Evolutionary conservation across 2,329 filamentous ascomycete genomes (phyloP), one percentile per base, ranked within the genome.

Genomic region (Penicillium oxalicum): DNA sequence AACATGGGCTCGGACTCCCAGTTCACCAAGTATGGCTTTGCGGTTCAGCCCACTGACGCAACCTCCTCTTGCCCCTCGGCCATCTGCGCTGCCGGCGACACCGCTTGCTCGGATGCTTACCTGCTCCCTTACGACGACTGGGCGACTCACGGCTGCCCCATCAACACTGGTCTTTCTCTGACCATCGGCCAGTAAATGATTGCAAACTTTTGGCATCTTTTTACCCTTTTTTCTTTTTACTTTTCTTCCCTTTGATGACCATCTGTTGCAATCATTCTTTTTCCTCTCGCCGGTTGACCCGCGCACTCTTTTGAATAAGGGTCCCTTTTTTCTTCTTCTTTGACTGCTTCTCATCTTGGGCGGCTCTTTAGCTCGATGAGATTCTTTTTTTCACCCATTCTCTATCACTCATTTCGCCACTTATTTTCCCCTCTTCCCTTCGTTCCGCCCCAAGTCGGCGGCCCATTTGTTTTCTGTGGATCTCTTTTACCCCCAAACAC

Each of bases 121-220:
- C 62, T 70, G 57, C 47, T 65, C 52, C 68, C 68, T 12, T 58
- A 61, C 27, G 70, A 72, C 57, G 61, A 72, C 61, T 60, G 66
- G 35, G 70, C 70, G 35, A 73, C 70, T 40, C 67, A 71, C 52
- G 66, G 67, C 47, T 73, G 70, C 60, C 61, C 65, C 39, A 61
- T 65, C 48, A 40, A 61, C 50, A 62, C 67, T 43, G 56, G 59
- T 45, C 63, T 73, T 46, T 52, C 54, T 24, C 48, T 73, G 44
- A 60, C 53, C 46, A 59, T 73, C 44, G 70, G 69, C 45, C 51
- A 56, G 55, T 49, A 56, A 41, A 56, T 52, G 32, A 12, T 44
- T 44, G 42, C 32, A 35, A 34, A 11, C 13, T 4, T 7, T 8
- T 8, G 29, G n/a, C 28, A 12, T 35, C 26, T 36, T n/a, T 35